Base-by-base conservation (phyloP, 2,329 filamentous ascomycete species). In the Parafenestella ontariensis region DNA sequence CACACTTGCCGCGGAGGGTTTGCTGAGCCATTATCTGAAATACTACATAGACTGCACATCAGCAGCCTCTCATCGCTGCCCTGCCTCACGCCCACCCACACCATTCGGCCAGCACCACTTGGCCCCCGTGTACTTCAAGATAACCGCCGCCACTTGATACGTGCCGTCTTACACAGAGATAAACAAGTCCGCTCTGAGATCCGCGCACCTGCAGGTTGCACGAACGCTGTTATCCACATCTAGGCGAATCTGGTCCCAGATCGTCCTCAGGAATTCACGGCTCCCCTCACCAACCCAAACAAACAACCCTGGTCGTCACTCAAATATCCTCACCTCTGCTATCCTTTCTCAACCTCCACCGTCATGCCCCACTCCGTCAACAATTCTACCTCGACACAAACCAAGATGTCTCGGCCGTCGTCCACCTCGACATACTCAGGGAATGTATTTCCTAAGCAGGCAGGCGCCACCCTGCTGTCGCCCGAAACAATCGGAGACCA, bases 361-460 rank as follows among this genome's bases (percentile, higher is more conserved):
- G 13, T 13, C 58, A 76, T 76, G 73, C 72, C 74, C 33, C 74
- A 76, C 65, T 74, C 74, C 15, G 62, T 63, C 54, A 61, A 69
- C 64, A 65, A 66, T 21, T 72, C 67, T 7, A 68, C 65, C 13
- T 72, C 66, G n/a, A 67, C 68, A 15, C 64, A 66, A 45, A 61
- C 64, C 46, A 68, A 63, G 23, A 75, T 76, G 72, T 76, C 73
- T 43, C 69, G 71, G 24, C 70, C 69, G 15, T 74, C 72, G 23
- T 74, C 72, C 26, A 70, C 70, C 24, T 76, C 73, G 44, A 71
- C 67, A 29, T 62, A 64, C 45, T 69, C 72, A 23, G 62, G 58
- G 39, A 67, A 69, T 54, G 65, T 64, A 11, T 75, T 75, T 50
- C 73, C 74, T 24, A 72, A 66, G 55, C 66, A 65, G 49, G 73